These are phyloP conservation scores for Xylaria sp. DNA, from an alignment of 2,329 filamentous ascomycete species.

Conservation along the genomic window DNA sequence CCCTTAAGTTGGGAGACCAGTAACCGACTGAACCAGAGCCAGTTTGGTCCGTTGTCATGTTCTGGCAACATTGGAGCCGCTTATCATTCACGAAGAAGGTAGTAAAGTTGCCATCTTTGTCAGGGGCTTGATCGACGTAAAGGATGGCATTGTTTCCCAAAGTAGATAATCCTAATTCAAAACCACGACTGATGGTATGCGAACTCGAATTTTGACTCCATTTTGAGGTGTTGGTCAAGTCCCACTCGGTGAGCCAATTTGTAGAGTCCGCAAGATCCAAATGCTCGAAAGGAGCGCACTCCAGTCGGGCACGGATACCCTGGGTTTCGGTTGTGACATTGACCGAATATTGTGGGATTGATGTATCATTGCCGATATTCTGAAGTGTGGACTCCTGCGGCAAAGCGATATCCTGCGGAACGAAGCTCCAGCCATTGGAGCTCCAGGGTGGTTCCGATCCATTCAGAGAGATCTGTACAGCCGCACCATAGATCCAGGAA, in stretches of 20 bases:
- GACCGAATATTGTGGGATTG: neutral
- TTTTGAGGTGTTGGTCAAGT: slow-evolving; percentile 9
- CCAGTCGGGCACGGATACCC: slow-evolving; percentile 15
- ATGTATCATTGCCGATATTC: slow-evolving; percentile 7
- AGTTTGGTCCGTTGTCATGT: slow-evolving; percentile 9
- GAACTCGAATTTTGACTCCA: slow-evolving; percentile 10
- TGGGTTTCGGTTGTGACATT: slow-evolving; percentile 13
- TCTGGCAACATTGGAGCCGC: slow-evolving; percentile 18
- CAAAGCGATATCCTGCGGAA: slow-evolving; percentile 7
- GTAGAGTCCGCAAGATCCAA: slow-evolving; percentile 4
- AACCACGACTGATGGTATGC: slow-evolving; percentile 8
- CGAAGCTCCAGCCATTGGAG: slow-evolving; percentile 19
- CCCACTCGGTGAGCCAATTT: slow-evolving; percentile 18
- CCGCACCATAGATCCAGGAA: slow-evolving; percentile 23
- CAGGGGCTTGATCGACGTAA: neutral
- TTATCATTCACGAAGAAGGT: slow-evolving; percentile 18
- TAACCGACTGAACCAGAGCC: slow-evolving; percentile 18
- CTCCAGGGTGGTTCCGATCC: slow-evolving; percentile 21
- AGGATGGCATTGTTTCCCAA: neutral
- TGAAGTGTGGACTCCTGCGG: neutral
- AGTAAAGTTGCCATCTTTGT: slow-evolving; percentile 5
- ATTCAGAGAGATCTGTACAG: slow-evolving; percentile 13
- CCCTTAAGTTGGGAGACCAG: slow-evolving; percentile 15
- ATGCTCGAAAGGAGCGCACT: slow-evolving; percentile 18
- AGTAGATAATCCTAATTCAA: slow-evolving; percentile 11